phyloP scores from a whole-genome alignment of 345 rosid genomes.

The Lenwebbia sp. region DNA sequence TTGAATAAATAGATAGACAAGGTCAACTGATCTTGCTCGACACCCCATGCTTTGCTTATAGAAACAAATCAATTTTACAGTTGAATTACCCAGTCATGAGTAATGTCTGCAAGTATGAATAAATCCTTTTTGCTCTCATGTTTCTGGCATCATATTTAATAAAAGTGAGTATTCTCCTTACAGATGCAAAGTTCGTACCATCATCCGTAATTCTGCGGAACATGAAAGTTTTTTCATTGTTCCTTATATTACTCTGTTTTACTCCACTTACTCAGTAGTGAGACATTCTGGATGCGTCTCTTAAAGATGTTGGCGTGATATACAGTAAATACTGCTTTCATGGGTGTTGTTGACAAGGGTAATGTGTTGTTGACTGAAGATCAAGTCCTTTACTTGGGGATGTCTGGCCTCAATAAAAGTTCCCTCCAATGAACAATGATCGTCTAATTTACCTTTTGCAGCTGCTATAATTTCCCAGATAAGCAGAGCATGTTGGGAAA shows the following conservation, averaged over 20 bases:
- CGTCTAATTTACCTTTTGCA: slow-evolving; percentile 22
- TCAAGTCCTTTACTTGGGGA: background rate
- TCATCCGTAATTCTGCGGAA: background rate
- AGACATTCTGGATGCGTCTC: background rate
- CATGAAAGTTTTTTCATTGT: background rate
- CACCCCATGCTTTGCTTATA: background rate
- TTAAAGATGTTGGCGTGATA: background rate
- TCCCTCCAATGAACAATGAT: background rate
- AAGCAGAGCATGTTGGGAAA: slow-evolving; percentile 40
- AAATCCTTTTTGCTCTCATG: background rate
- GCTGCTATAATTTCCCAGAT: slow-evolving; percentile 41
- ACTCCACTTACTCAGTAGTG: background rate
- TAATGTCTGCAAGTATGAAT: background rate
- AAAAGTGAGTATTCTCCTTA: background rate
- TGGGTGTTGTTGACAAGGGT: background rate
- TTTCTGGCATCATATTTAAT: background rate
- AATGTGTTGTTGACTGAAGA: background rate
- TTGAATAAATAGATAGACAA: background rate
- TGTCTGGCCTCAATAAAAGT: background rate
- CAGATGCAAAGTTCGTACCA: background rate
- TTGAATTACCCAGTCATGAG: background rate
- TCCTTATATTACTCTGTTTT: background rate
- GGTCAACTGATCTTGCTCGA: background rate
- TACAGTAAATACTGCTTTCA: background rate
- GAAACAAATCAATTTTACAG: background rate